phyloP scores from a whole-genome alignment of 1,284 basidiomycete species.

The Kalmanozyma brasiliensis region DNA sequence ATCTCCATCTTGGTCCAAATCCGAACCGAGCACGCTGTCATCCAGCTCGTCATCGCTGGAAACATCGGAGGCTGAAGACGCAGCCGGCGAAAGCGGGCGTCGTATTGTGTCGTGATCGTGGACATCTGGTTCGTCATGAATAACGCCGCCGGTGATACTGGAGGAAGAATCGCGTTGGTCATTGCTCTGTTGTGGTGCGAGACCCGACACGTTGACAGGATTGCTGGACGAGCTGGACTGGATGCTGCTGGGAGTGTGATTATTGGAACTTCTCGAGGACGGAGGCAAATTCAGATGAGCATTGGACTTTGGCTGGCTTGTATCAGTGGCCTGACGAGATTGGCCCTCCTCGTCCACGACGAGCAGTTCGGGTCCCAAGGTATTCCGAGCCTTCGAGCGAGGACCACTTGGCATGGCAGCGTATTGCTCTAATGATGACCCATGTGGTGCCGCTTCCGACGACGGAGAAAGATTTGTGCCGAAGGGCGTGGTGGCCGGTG shows the following conservation, averaged over 20 bases:
- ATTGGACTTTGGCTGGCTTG: not conserved
- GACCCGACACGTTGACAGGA: constrained; percentile 2
- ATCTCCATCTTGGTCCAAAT: constrained; percentile 24
- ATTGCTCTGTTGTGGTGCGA: constrained; percentile 8
- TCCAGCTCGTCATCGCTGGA: constrained; percentile 40
- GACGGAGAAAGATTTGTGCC: constrained; percentile 10
- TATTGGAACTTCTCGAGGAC: constrained; percentile 25
- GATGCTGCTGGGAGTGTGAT: constrained; percentile 25
- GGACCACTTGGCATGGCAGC: constrained; percentile 9
- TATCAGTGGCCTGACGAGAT: constrained; percentile 6
- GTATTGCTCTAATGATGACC: constrained; percentile 7
- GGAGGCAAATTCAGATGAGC: constrained; percentile 8
- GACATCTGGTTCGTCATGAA: constrained; percentile 32
- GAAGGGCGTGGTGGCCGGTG: constrained; percentile 7
- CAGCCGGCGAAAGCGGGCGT: constrained; percentile 1
- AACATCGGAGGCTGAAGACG: constrained; percentile 19
- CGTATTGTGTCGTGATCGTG: constrained; percentile 17
- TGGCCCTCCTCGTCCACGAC: constrained; percentile 50
- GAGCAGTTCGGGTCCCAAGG: constrained; percentile 23
- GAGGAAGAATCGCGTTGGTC: constrained; percentile 1
- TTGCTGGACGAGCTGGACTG: constrained; percentile 13
- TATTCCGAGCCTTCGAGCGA: constrained; percentile 4
- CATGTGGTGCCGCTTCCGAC: constrained; percentile 2
- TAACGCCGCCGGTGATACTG: constrained; percentile 29
- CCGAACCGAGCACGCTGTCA: constrained; percentile 18